Percentiles rank a stretch among this genome's conserved stretches.
These are phyloP conservation scores for Cladosporium phlei DNA, from an alignment of 2,329 filamentous ascomycete genomes.

Conservation along the genomic window DNA sequence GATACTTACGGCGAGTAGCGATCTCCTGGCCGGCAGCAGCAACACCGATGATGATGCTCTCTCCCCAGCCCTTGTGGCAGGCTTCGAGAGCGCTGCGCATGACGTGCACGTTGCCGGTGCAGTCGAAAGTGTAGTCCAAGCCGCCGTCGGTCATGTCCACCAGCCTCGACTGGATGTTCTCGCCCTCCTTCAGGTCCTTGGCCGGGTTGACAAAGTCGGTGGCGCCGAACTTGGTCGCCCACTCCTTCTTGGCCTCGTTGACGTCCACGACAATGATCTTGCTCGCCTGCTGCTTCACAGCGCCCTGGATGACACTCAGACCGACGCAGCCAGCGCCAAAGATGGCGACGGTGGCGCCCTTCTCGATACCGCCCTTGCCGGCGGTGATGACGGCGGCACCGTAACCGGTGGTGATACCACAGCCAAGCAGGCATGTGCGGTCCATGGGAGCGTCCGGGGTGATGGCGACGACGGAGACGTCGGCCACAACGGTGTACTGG, in stretches of 20 bases:
- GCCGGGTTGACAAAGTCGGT: conserved; percentile 95
- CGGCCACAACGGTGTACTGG: conserved; percentile 96
- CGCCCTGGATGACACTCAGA: conserved; percentile 90
- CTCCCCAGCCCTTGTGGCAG: conserved; percentile 98
- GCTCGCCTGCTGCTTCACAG: conserved; percentile 73
- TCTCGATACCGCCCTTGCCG: conserved; percentile 63
- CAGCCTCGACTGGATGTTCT: conserved; percentile 85
- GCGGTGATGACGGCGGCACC: conserved; percentile 92
- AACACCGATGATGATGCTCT: conserved; percentile 97
- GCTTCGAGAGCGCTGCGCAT: conserved; percentile 95
- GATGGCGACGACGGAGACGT: conserved; percentile 95
- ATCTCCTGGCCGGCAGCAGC: conserved; percentile 96
- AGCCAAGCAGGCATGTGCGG: conserved; percentile 90
- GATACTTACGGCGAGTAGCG: conserved; percentile 76
- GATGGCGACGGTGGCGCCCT: conserved; percentile 82
- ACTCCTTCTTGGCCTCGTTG: conserved; percentile 86
- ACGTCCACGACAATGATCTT: conserved; percentile 76
- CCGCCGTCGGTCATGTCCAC: conserved; percentile 97
- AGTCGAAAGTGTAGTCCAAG: conserved; percentile 98
- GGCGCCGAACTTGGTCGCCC: conserved; percentile 90
- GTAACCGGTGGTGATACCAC: conserved; percentile 97
- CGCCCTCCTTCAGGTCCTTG: conserved; percentile 54
- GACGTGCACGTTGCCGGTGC: conserved; percentile 92
- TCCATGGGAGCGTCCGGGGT: conserved; percentile 90
- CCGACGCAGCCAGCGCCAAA: conserved; percentile 97